Evolutionary conservation across 768 basidiomycete genomes (phyloP).

Genomic region (Leccinum ochraceum): DNA sequence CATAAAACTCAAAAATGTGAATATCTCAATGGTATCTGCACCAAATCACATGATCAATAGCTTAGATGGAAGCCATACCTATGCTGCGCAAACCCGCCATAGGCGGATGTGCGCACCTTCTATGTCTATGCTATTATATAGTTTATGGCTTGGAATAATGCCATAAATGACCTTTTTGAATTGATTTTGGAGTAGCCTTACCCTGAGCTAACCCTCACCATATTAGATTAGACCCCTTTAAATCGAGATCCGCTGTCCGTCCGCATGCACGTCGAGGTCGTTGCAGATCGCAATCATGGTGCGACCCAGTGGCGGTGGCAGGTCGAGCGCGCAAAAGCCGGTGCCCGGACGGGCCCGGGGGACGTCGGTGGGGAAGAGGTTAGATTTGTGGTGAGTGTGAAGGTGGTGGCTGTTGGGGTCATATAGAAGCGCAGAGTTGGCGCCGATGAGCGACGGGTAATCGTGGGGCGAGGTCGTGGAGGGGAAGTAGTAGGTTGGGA

Average conservation of each 20-base stretch:
- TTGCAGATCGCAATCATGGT: conserved; percentile 85
- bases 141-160: too few species aligned
- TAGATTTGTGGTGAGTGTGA: conserved; percentile 77
- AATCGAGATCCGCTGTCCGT: conserved; percentile 41
- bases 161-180: too few species aligned
- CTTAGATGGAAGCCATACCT: too few species aligned
- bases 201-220: too few species aligned
- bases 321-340: conserved; percentile 64
- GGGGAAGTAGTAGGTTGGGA: conserved; percentile 20
- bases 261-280: conserved; percentile 65
- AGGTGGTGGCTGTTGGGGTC: conserved; percentile 63
- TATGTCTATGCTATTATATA: too few species aligned
- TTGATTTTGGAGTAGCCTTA: too few species aligned
- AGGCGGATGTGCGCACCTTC: too few species aligned
- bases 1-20: too few species aligned
- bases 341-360: conserved; percentile 82
- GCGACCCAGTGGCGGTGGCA: conserved; percentile 59
- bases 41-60: too few species aligned
- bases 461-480: neutral
- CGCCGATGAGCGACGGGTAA: conserved; percentile 41
- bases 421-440: conserved; percentile 75
- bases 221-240: too few species aligned
- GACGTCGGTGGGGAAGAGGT: conserved; percentile 75
- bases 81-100: too few species aligned
- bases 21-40: too few species aligned